phyloP scores from a whole-genome alignment of 2,329 filamentous ascomycete genomes.

The Annulohypoxylon truncatum region DNA sequence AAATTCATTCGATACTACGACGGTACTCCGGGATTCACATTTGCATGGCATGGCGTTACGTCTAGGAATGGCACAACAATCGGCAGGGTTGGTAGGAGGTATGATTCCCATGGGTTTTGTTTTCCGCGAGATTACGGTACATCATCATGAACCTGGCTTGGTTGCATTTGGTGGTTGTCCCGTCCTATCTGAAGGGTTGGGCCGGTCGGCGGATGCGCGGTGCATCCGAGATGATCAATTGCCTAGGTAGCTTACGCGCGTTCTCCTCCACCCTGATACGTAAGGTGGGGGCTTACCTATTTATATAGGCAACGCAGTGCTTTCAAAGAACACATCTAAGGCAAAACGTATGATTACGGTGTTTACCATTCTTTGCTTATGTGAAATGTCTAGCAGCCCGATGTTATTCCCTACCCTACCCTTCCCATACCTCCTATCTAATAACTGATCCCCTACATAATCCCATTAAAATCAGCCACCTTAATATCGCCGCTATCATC shows the following conservation, averaged over 20 bases:
- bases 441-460: too few relatives aligned
- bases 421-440: too few relatives aligned
- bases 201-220: background rate
- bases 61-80: background rate
- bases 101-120: background rate
- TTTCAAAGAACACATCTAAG: background rate
- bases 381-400: background rate
- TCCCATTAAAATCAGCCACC: too few relatives aligned
- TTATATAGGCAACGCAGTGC: background rate
- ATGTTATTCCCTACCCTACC: too few relatives aligned
- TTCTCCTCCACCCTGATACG: background rate
- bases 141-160: background rate
- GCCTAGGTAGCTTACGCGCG: background rate
- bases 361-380: background rate
- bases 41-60: constrained; percentile 29
- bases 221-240: background rate
- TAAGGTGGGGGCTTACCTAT: background rate
- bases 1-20: background rate
- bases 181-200: background rate
- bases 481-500: too few relatives aligned
- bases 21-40: constrained; percentile 4
- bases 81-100: constrained; percentile 1
- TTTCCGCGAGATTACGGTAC: background rate
- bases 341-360: background rate
- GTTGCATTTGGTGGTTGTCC: background rate